phyloP scores from a whole-genome alignment of 257 asterid genomes.

The Scutellaria minor region DNA sequence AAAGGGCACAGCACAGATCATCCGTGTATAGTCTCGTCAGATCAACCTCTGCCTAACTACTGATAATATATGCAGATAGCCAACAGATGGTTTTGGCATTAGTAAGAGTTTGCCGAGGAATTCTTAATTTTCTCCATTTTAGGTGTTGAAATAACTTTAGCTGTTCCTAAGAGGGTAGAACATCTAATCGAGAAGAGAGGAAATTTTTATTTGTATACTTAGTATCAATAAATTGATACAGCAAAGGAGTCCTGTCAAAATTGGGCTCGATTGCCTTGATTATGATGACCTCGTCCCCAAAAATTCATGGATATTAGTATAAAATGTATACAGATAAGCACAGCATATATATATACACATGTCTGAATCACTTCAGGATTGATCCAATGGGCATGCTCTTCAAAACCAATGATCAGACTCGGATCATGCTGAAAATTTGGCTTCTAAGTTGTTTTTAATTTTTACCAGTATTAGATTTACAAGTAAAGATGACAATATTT shows the following conservation, averaged over 20 bases:
- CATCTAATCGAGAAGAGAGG: neutral
- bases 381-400: too few relatives aligned
- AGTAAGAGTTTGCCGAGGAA: neutral
- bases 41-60: neutral
- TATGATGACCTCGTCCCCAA: constrained; percentile 19
- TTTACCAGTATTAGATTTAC: too few relatives aligned
- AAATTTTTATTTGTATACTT: neutral
- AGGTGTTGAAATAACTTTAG: constrained; percentile 19
- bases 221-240: constrained; percentile 21
- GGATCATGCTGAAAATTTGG: too few relatives aligned
- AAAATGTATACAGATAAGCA: neutral
- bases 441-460: too few relatives aligned
- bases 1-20: neutral
- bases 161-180: constrained; percentile 27
- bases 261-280: constrained; percentile 21
- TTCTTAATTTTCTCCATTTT: constrained; percentile 8
- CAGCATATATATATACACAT: neutral
- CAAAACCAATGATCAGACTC: too few relatives aligned
- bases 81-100: constrained; percentile 13
- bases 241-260: constrained; percentile 14
- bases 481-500: neutral
- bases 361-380: neutral
- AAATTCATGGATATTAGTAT: neutral
- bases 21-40: neutral
- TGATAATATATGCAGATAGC: constrained; percentile 19